Conservation (phyloP, 2,329 filamentous ascomycete species). For the Trichocomaceae sp. region DNA sequence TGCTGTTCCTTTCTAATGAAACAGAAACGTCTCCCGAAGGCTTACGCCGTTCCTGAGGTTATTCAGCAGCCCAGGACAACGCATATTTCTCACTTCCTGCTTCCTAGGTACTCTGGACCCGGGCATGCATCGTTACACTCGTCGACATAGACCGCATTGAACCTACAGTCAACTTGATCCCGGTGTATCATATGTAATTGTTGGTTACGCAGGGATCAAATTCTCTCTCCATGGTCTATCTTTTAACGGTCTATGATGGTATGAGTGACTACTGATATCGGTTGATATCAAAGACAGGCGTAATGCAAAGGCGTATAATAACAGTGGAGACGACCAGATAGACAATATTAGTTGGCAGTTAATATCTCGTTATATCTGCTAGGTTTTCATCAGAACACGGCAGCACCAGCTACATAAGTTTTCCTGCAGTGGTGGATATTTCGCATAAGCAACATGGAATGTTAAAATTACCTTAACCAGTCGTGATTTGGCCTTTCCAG, state of each 20-base stretch:
- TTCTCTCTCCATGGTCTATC: constrained; percentile 88
- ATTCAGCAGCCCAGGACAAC: constrained; percentile 79
- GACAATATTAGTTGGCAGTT: constrained; percentile 58
- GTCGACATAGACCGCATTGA: constrained; percentile 44
- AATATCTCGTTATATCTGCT: constrained; percentile 61
- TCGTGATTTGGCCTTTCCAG: constrained; percentile 24
- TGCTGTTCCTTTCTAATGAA: constrained; percentile 10
- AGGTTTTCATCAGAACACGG: constrained; percentile 29
- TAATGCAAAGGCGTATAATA: constrained; percentile 20
- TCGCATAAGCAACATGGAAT: constrained; percentile 65
- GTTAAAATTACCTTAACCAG: constrained; percentile 30
- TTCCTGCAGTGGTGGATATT: constrained; percentile 84
- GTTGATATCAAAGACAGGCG: constrained; percentile 62
- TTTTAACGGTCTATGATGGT: constrained; percentile 93
- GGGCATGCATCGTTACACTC: constrained; percentile 48
- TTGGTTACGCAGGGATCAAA: constrained; percentile 98
- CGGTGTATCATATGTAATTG: constrained; percentile 76
- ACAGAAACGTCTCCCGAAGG: constrained; percentile 36
- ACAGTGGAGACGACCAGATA: constrained; percentile 40
- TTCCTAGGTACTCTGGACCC: constrained; percentile 65
- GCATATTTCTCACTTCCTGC: constrained; percentile 76
- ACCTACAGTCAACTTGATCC: constrained; percentile 62
- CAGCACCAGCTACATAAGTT: constrained; percentile 53
- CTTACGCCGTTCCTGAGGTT: constrained; percentile 70
- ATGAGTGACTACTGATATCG: constrained; percentile 79